Evolutionary conservation across 148 eudicot species (phyloP), one percentile per base, ranked within the genome.

Genomic region (Nyssa sinensis): DNA sequence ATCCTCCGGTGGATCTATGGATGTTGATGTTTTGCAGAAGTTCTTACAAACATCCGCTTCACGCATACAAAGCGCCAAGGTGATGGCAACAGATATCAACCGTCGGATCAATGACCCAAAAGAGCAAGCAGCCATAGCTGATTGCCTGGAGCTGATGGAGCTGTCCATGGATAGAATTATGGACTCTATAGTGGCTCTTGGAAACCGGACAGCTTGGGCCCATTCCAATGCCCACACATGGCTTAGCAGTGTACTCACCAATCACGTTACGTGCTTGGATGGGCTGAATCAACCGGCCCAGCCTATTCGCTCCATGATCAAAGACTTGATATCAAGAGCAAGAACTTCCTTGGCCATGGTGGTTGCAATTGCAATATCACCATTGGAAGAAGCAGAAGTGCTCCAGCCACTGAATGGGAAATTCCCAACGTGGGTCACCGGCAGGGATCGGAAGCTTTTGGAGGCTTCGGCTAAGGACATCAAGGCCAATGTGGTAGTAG

Each of bases 171-270:
- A 76, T 29, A 62, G 66, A 32, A n/a, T 82, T 13, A 24, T 11
- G 23, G 85, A 68, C 64, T 82, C 85, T 2, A 5, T 72, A 3
- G 64, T 3, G 59, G 76, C 74, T 49, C 67, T 79, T 1, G 58
- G 2, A 0, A 21, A 51, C 4, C 39, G n/a, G 24, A 72, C 68
- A n/a, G n/a, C n/a, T n/a, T n/a, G n/a, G n/a, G n/a, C n/a, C 5
- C 32, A 63, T 47, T 10, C 70, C 19, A 59, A 80, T 67, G 79
- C 73, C 12, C 81, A 75, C 34, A 44, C 81, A 28, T 84, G 86
- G 86, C 84, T 80, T 0, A 77, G 84, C 62, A 74, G 71, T 34
- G 86, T 78, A 4, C 81, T 84, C 9, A 80, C 84, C 30, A 80
- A 84, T 67, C 78, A 84, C 23, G 71, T 74, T 47, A 80, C 86